These are phyloP conservation scores for Exophiala spinifera DNA, from an alignment of 2,329 filamentous ascomycete genomes.

Conservation along the genomic window DNA sequence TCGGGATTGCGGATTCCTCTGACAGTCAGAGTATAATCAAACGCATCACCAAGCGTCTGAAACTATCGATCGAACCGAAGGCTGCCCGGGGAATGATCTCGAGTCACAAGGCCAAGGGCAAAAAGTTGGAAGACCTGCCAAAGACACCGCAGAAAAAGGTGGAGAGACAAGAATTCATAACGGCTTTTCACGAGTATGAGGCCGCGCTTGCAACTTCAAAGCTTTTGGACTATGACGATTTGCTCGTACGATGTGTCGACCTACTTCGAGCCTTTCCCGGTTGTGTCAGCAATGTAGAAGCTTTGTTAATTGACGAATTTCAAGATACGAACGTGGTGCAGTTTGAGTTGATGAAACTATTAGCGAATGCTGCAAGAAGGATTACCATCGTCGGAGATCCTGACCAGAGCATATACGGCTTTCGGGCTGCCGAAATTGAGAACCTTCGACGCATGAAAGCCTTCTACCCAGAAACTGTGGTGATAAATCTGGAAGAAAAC, in stretches of 20 bases:
- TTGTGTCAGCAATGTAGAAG: slow-evolving; percentile 85
- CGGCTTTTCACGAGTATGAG: slow-evolving; percentile 73
- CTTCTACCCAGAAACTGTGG: slow-evolving; percentile 73
- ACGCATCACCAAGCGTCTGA: slow-evolving; percentile 74
- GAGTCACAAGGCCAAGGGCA: slow-evolving; percentile 56
- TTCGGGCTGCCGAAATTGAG: slow-evolving; percentile 85
- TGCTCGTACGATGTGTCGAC: slow-evolving; percentile 78
- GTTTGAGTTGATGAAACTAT: slow-evolving; percentile 87
- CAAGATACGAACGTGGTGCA: slow-evolving; percentile 96
- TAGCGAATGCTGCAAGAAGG: slow-evolving; percentile 68
- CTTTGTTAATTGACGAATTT: slow-evolving; percentile 93
- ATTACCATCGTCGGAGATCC: slow-evolving; percentile 96
- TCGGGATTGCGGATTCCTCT: slow-evolving; percentile 82
- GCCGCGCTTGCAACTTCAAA: slow-evolving; percentile 70
- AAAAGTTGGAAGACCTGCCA: slow-evolving; percentile 43
- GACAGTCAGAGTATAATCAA: slow-evolving; percentile 77
- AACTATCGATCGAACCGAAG: slow-evolving; percentile 65
- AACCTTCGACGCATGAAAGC: slow-evolving; percentile 76
- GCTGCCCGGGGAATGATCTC: slow-evolving; percentile 73
- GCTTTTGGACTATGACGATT: slow-evolving; percentile 89
- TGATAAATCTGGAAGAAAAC: slow-evolving; percentile 86
- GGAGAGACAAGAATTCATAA: slow-evolving; percentile 64
- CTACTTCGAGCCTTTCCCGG: slow-evolving; percentile 69
- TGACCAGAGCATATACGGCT: slow-evolving; percentile 97
- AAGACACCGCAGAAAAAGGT: slow-evolving; percentile 35